Evolutionary conservation across 805 yeast species (phyloP).

Genomic region (Metschnikowia hibisci): DNA sequence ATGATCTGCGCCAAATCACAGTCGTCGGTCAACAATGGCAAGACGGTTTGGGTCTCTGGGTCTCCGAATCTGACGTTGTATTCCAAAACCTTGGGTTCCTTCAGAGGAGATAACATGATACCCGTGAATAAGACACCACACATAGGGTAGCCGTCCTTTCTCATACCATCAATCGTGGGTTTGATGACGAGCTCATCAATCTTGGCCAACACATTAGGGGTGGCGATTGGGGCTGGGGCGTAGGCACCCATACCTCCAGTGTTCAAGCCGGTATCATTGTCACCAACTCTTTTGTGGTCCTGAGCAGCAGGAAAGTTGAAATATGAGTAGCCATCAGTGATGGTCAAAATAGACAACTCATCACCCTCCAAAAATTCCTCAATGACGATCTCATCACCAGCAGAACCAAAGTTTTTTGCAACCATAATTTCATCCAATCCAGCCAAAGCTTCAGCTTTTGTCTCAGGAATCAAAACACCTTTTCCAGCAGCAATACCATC

Average conservation of each 20-base stretch:
- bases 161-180: conserved; percentile 95
- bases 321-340: conserved; percentile 90
- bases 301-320: conserved; percentile 95
- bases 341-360: conserved; percentile 87
- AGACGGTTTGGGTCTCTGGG: conserved; percentile 96
- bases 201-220: conserved; percentile 62
- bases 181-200: conserved; percentile 74
- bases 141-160: conserved; percentile 92
- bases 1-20: conserved; percentile 93
- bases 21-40: conserved; percentile 75
- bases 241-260: conserved; percentile 99
- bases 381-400: conserved; percentile 89
- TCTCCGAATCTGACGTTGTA: conserved; percentile 98
- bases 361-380: conserved; percentile 97
- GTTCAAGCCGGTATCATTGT: conserved; percentile 90
- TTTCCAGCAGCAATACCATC: conserved; percentile 98
- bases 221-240: conserved; percentile 96
- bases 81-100: conserved; percentile 92
- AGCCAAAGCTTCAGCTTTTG: conserved; percentile 75
- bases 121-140: conserved; percentile 96
- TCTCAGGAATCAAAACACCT: conserved; percentile 90
- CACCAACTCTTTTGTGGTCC: conserved; percentile 94
- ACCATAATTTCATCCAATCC: conserved; percentile 90
- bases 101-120: conserved; percentile 73
- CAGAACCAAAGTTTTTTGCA: conserved; percentile 80